Evolutionary conservation across 176 grass and related monocot genomes (phyloP), one percentile per base, ranked within the genome.

Genomic region (Neostapfia colusana): DNA sequence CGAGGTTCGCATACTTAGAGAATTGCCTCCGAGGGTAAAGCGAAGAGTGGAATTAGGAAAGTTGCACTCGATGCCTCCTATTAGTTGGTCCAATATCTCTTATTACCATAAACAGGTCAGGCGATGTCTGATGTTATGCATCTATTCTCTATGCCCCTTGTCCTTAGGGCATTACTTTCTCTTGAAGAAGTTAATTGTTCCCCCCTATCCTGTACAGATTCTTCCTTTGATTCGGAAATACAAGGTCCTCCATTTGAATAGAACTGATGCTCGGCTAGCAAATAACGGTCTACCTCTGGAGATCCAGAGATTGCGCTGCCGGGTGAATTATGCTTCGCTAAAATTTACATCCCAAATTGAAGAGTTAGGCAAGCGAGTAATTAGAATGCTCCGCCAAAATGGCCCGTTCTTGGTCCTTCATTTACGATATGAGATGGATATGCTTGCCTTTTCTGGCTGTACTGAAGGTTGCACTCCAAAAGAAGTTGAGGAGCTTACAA

Each of bases 341-440:
- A 90, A 69, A 82, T 98, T 98, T 77, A 98, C 91, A 1, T 67
- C 95, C 20, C 82, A 92, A 82, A 98, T 98, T 70, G 89, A 98
- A 82, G 89, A 94, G 71, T 82, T 98, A 34, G 89, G 95, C 9
- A 90, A 67, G 39, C 53, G 70, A 65, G 89, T 94, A 55, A 90
- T 94, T 26, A 92, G 70, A 76, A 94, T 94, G 53, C 89, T 98
- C 34, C 82, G 77, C 34, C 72, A 90, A 75, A 88, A 90, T 67
- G 95, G 95, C 0, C 95, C 95, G 49, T 98, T 91, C 80, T 83
- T 98, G 76, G 95, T 98, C 46, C 91, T 98, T 71, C 95, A 98
- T 73, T 82, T 98, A 63, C 89, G 95, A 23, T 98, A 94, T 61
- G 95, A 98, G 87, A 98, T 94, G 85, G 95, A 98, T 83, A 98